Base-by-base conservation (phyloP, 1,139 yeast species). In the Kurtzmaniella quercitrusa region DNA sequence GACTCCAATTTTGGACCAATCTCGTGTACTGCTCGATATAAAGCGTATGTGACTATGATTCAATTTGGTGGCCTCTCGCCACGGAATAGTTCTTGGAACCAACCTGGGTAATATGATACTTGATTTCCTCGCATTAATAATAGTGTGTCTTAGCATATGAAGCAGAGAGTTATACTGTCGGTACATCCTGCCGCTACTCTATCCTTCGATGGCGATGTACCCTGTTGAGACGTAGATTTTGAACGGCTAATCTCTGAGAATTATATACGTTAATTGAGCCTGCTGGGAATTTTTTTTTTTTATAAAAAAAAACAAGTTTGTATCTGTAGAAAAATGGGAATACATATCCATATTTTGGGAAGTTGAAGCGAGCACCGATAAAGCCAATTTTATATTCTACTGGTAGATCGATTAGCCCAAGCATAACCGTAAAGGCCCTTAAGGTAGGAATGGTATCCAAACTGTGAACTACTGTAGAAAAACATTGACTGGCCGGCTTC, bases 181-280 rank as follows among this genome's bases (percentile, higher is more conserved):
- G n/a, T 26, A 26, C 30, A 26, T 26, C 30, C n/a, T 9, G 9
- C n/a, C 9, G 30, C n/a, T 26, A 26, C n/a, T 26, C 12, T 3
- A 9, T 11, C 30, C 30, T 26, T 26, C 23, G 30, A 4, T 26
- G 12, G n/a, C n/a, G 4, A 26, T 9, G 14, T 26, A 3, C 9
- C n/a, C 32, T 12, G 20, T 21, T 39, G 15, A 36, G 30, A 23
- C 42, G 17, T 17, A 23, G 4, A 42, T 33, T 14, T 45, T 45
- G 33, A 42, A 45, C 14, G 47, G 45, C 33, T 43, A 32, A 5
- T 38, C 38, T 38, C 40, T 42, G 18, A 46, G 42, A 8, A 42
- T 39, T 6, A 40, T 21, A 36, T 14, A 38, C 18, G 17, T 11
- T 22, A 7, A 18, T 20, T 17, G 22, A 17, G 38, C 22, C 12